Percentiles rank a stretch among this genome's conserved stretches.
Conservation (phyloP, 73 alveolate species). For the Stentor roeselii region DNA sequence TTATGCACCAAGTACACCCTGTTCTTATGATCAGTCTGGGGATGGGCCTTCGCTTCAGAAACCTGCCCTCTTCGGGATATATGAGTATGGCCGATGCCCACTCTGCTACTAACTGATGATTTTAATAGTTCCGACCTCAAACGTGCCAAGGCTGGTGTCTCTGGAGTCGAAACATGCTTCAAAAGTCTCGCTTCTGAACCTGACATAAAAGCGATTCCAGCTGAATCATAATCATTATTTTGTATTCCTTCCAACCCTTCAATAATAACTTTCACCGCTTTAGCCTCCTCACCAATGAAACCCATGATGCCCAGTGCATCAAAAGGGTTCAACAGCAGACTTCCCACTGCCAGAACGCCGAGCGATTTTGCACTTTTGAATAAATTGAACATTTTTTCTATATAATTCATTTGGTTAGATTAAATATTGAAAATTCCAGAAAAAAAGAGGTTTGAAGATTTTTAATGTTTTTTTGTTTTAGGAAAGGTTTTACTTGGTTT, state of each 20-base stretch:
- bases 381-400: too few relatives aligned
- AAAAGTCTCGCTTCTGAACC: too few relatives aligned
- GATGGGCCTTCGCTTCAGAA: conserved; percentile 86
- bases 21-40: conserved; percentile 68
- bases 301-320: conserved; percentile 91
- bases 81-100: conserved; percentile 89
- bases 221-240: conserved; percentile 86
- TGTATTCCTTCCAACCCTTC: conserved; percentile 75
- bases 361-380: too few relatives aligned
- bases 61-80: conserved; percentile 91
- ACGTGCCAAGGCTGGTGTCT: too few relatives aligned
- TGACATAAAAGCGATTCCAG: conserved; percentile 74
- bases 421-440: too few relatives aligned
- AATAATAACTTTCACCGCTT: conserved; percentile 65
- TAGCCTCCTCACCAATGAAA: conserved; percentile 59
- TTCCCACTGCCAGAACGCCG: too few relatives aligned
- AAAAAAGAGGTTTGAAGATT: too few relatives aligned
- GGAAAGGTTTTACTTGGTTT: too few relatives aligned
- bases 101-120: conserved; percentile 48
- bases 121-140: conserved; percentile 43
- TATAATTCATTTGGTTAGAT: too few relatives aligned
- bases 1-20: conserved; percentile 78
- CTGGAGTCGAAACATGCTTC: background rate
- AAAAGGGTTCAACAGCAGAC: too few relatives aligned
- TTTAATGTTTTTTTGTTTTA: too few relatives aligned